Base-by-base conservation (phyloP, 148 eudicot genomes). In the Agrostemma githago region DNA sequence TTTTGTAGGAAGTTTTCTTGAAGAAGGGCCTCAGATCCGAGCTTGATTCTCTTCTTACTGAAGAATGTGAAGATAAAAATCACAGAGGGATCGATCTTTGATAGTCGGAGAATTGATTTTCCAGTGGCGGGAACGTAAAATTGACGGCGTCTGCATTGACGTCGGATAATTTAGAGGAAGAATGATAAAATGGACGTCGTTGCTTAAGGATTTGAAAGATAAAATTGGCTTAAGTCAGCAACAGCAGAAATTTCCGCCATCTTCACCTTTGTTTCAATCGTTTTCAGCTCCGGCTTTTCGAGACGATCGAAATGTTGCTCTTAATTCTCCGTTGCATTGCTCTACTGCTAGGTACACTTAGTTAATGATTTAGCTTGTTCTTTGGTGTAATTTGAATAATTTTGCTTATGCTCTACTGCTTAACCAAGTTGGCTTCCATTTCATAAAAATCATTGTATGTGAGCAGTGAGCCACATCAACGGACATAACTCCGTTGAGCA, bases 161-260 rank as follows among this genome's bases (percentile, higher is more conserved):
- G 92, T 71, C 79, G 79, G 59, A 83, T 79, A 84, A 68, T 76
- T 64, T 61, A 58, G 79, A 66, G 81, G 43, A 68, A 83, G 73
- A 81, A 87, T 87, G 92, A 95, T 92, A 96, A 95, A 92, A 95
- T 95, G 99, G 99, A 83, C 73, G 79, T 68, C 96, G 83, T 89
- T 96, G 94, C 96, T 96, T 84, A 90, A 90, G 83, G 99, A 95
- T 76, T 86, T 95, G 62, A 95, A 76, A 83, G 99, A 92, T 72
- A 92, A 85, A 79, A 97, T 96, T 53, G 99, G 99, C 8, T 74
- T 96, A 41, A 78, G 85, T 37, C 91, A 74, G 5, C 53, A 42
- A 5, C 70, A 67, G 48, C 70, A 42, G 17, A 5, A 40, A 5
- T 7, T 16, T 15, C 70, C 43, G 48, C 15, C 41, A 62, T 48